Percentiles rank a stretch among this genome's conserved stretches.
Conservation (phyloP, 495 filamentous ascomycete species). For the Penicillium silybi region DNA sequence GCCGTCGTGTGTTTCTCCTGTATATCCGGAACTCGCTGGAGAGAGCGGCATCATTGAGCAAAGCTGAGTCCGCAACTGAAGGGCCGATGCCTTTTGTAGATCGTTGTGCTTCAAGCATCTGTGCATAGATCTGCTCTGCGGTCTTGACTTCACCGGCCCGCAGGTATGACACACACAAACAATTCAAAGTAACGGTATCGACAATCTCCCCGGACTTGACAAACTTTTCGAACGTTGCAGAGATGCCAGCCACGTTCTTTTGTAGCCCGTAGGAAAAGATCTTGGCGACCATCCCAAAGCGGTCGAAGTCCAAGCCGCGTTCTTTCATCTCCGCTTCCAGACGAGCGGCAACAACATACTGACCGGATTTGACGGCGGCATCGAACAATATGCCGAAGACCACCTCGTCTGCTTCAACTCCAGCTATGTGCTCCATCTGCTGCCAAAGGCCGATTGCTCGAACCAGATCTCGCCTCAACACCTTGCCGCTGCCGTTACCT, state of each 20-base stretch:
- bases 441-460: constrained; percentile 78
- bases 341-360: constrained; percentile 77
- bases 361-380: constrained; percentile 76
- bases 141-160: constrained; percentile 63
- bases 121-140: constrained; percentile 73
- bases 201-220: constrained; percentile 80
- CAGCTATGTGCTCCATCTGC: constrained; percentile 75
- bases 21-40: constrained; percentile 29
- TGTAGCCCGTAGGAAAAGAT: constrained; percentile 80
- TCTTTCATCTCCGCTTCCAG: constrained; percentile 74
- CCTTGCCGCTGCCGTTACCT: constrained; percentile 50
- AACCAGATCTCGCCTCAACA: constrained; percentile 61
- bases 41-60: constrained; percentile 5
- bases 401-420: constrained; percentile 58
- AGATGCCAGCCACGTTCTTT: constrained; percentile 62
- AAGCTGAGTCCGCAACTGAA: not conserved
- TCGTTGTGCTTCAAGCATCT: constrained; percentile 60
- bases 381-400: constrained; percentile 94
- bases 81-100: constrained; percentile 3
- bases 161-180: constrained; percentile 74
- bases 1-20: constrained; percentile 22
- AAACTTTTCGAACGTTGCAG: constrained; percentile 68
- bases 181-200: constrained; percentile 83
- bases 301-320: constrained; percentile 60
- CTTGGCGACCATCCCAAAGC: constrained; percentile 70